Evolutionary conservation across 495 filamentous ascomycete species (phyloP).

Genomic region (Parachaetomium inaequale): DNA sequence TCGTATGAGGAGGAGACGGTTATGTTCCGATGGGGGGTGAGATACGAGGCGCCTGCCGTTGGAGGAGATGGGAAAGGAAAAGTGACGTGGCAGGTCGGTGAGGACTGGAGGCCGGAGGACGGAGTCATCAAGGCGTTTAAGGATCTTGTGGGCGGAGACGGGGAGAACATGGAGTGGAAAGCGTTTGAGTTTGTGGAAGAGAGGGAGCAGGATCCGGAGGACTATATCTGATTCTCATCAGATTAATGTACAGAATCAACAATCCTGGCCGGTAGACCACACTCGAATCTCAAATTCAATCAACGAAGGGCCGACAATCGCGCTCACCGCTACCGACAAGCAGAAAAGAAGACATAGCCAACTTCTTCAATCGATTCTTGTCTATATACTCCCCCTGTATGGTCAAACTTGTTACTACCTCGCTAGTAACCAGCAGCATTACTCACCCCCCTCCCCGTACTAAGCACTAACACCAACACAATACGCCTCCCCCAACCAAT

Average conservation of each 20-base stretch:
- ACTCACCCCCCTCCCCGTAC: too few relatives aligned
- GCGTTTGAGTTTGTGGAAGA: not conserved
- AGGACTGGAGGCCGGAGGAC: conserved; percentile 16
- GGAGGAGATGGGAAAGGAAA: conserved; percentile 4
- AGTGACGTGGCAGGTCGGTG: conserved; percentile 22
- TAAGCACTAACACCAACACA: too few relatives aligned
- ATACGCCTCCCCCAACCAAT: too few relatives aligned
- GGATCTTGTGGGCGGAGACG: conserved; percentile 12
- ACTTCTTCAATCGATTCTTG: too few relatives aligned
- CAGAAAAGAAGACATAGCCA: too few relatives aligned
- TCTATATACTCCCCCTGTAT: too few relatives aligned
- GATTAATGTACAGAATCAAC: not conserved
- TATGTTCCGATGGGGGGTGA: conserved; percentile 20
- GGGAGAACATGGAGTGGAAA: conserved; percentile 9
- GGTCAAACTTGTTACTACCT: too few relatives aligned
- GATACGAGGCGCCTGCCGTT: conserved; percentile 13
- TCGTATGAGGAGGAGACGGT: not conserved
- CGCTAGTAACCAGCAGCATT: too few relatives aligned
- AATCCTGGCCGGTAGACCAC: not conserved
- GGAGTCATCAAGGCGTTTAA: conserved; percentile 17
- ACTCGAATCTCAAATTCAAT: too few relatives aligned
- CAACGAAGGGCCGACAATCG: too few relatives aligned
- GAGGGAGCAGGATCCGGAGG: not conserved
- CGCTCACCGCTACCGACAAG: too few relatives aligned
- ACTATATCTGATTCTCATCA: not conserved